These are phyloP conservation scores for Oehlia diaphana DNA, from an alignment of 192 early-diverging fungal species.

Conservation along the genomic window DNA sequence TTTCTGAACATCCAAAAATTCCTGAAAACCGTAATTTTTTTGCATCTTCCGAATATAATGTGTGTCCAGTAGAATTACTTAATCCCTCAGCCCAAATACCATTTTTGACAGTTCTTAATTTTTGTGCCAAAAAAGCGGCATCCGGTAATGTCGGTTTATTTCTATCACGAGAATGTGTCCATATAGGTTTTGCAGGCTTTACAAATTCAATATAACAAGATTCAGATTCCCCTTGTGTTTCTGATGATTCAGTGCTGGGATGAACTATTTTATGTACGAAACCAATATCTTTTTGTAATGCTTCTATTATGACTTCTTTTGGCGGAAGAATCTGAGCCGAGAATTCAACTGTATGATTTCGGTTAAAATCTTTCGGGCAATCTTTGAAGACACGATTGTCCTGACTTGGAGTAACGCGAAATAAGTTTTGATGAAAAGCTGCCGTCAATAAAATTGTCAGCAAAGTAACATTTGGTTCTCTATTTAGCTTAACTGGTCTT, in stretches of 20 bases:
- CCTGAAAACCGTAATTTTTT: constrained; percentile 18
- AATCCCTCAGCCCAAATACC: constrained; percentile 13
- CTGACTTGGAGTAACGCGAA: background rate
- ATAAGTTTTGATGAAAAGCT: constrained; percentile 32
- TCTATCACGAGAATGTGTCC: constrained; percentile 24
- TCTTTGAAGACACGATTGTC: constrained; percentile 3
- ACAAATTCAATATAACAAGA: constrained; percentile 31
- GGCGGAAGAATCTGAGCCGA: constrained; percentile 18
- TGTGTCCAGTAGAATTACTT: background rate
- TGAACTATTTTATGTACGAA: constrained; percentile 20
- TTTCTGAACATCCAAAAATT: constrained; percentile 10
- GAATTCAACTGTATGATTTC: constrained; percentile 30
- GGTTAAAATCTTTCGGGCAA: constrained; percentile 25
- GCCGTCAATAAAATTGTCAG: constrained; percentile 24
- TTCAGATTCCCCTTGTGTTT: background rate
- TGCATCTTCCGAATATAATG: background rate
- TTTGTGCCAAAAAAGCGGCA: constrained; percentile 28
- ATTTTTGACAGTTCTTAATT: constrained; percentile 20
- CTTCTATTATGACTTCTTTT: constrained; percentile 14
- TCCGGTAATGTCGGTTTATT: constrained; percentile 14
- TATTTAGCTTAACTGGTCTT: background rate
- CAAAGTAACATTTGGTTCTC: constrained; percentile 28
- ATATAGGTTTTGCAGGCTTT: constrained; percentile 22
- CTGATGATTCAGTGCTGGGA: background rate
- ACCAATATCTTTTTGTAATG: constrained; percentile 29